phyloP scores from a whole-genome alignment of 768 basidiomycete species.

The Lanmaoa pseudosensibilis region DNA sequence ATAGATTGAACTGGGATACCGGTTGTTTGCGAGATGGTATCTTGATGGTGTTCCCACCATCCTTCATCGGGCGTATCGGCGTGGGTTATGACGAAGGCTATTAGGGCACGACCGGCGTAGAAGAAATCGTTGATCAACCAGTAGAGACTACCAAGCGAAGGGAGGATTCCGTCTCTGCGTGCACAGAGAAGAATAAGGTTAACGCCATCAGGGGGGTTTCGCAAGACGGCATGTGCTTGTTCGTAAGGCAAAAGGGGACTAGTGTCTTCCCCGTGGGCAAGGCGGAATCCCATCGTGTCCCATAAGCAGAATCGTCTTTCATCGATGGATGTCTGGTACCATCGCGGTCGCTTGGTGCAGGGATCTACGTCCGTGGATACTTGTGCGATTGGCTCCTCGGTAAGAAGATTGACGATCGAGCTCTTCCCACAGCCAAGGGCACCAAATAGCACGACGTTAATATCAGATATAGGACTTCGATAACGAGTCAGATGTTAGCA shows the following conservation, averaged over 20 bases:
- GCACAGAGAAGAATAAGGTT: slow-evolving; percentile 38
- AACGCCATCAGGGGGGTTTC: slow-evolving; percentile 29
- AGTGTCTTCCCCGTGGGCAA: background rate
- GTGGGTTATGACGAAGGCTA: slow-evolving; percentile 36
- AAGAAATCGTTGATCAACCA: slow-evolving; percentile 34
- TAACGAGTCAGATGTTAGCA: background rate
- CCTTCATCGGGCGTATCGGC: slow-evolving; percentile 26
- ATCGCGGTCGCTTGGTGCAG: slow-evolving; percentile 29
- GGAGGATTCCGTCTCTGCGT: slow-evolving; percentile 30
- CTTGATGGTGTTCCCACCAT: slow-evolving; percentile 37
- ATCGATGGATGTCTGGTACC: background rate
- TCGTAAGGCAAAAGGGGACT: slow-evolving; percentile 12
- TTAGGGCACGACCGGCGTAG: slow-evolving; percentile 33
- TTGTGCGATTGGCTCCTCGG: slow-evolving; percentile 19
- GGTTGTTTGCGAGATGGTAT: slow-evolving; percentile 4
- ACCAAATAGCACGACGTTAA: slow-evolving; percentile 19
- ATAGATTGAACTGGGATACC: background rate
- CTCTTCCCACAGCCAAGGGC: slow-evolving; percentile 19
- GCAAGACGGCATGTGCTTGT: slow-evolving; percentile 28
- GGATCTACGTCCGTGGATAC: slow-evolving; percentile 27
- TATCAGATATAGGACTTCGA: background rate
- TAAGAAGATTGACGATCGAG: slow-evolving; percentile 21
- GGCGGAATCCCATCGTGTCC: slow-evolving; percentile 29
- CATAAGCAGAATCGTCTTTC: slow-evolving; percentile 16
- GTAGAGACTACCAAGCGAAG: slow-evolving; percentile 31